Conservation (phyloP, 257 asterid genomes). For the Salvia miltiorrhiza region DNA sequence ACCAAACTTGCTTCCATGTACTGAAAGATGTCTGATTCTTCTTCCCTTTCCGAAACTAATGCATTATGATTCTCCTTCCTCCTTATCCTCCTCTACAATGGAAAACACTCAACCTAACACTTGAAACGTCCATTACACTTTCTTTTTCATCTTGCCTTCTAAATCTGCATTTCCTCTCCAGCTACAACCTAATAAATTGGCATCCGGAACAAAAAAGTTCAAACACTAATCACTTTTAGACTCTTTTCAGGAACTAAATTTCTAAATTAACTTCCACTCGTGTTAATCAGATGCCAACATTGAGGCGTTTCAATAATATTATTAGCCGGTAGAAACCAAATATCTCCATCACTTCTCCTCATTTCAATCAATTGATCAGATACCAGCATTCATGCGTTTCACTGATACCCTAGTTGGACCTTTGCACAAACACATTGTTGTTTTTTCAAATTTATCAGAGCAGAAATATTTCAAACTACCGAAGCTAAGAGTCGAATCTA, state of each 20-base stretch:
- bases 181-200: background rate
- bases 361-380: background rate
- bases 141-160: background rate
- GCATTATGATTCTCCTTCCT: background rate
- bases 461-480: background rate
- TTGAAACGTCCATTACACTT: background rate
- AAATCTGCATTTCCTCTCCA: background rate
- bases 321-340: background rate
- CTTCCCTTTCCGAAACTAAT: too few species aligned
- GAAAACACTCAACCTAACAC: background rate
- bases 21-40: conserved; percentile 5
- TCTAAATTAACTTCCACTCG: background rate
- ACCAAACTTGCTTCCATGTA: background rate
- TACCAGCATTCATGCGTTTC: background rate
- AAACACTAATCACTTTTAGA: background rate
- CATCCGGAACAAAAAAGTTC: background rate
- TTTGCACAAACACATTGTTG: background rate
- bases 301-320: too few species aligned
- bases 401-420: background rate
- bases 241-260: background rate
- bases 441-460: background rate
- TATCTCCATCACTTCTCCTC: background rate
- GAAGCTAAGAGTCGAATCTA: background rate
- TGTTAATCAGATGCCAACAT: background rate
- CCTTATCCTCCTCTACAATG: background rate